Evolutionary conservation across 2,329 filamentous ascomycete species (phyloP), one percentile per base, ranked within the genome.

Genomic region (Epichloe elymi): DNA sequence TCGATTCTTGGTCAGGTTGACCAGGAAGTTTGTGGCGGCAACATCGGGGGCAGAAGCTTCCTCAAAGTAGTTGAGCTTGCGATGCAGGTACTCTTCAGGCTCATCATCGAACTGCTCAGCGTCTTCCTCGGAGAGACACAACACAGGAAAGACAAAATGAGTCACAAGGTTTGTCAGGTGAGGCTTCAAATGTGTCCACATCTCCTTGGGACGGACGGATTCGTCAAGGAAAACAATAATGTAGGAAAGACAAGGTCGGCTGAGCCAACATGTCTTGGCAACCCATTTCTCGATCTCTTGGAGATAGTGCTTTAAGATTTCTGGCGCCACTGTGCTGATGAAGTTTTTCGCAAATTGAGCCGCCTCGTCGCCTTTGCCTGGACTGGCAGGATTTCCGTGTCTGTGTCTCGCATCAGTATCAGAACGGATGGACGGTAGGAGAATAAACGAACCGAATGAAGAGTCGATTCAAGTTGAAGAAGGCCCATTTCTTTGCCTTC

Each of bases 401-500:
- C 90, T 93, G 58, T 36, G 43, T 42, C 49, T 14, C 12, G 17
- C 10, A 10, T 51, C 4, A 45, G 39, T 37, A 44, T 41, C 23
- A 37, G 17, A 6, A 10, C n/a, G 37, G 2, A 14, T 10, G 10
- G 3, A 12, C 19, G 10, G 23, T 19, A 4, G 12, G 30, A 19
- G 43, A 43, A 14, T 26, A 26, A 26, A 55, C 76, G 55, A 71
- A 91, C 86, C 88, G 80, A 59, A 97, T 90, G 64, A 93, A 98
- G 17, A 98, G 79, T 55, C 93, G 81, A 72, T 98, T 98, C 60
- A 98, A 71, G 68, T 97, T 97, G 63, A 93, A 95, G 69, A 96
- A 98, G 14, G 91, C 86, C 93, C 93, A 97, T 70, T 98, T 98
- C 82, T 97, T 97, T 56, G 90, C 87, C 74, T 97, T 98, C 91